These are phyloP conservation scores for Xylaria venustula DNA, from an alignment of 495 filamentous ascomycete species.

Conservation along the genomic window DNA sequence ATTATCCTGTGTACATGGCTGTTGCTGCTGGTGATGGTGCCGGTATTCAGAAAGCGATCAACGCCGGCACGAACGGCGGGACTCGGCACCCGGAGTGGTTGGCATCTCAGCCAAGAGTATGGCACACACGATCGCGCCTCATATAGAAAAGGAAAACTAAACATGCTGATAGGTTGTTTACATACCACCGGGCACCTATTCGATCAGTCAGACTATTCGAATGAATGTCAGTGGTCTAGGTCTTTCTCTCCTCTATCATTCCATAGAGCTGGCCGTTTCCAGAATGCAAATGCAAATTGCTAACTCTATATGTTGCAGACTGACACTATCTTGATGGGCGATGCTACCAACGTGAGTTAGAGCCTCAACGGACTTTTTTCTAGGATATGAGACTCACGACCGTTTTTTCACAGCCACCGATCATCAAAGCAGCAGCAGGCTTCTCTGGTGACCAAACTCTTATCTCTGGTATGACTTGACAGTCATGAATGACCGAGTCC, in stretches of 20 bases:
- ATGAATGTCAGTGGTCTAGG: conserved; percentile 32
- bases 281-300: not conserved
- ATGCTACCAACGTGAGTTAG: conserved; percentile 57
- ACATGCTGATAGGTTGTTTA: conserved; percentile 50
- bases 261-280: not conserved
- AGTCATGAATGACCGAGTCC: conserved; percentile 41
- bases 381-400: not conserved
- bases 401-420: conserved; percentile 41
- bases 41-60: conserved; percentile 34
- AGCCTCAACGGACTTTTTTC: not conserved
- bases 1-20: conserved; percentile 34
- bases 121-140: not conserved
- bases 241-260: not conserved
- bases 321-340: conserved; percentile 64
- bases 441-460: conserved; percentile 36
- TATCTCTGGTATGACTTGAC: conserved; percentile 15
- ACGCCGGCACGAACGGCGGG: conserved; percentile 29
- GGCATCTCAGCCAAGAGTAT: conserved; percentile 42
- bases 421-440: conserved; percentile 56
- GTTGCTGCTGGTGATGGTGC: conserved; percentile 36
- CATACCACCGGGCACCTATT: conserved; percentile 63
- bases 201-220: conserved; percentile 54
- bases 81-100: conserved; percentile 34
- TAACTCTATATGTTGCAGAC: conserved; percentile 17
- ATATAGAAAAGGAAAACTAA: not conserved